Percentiles rank a stretch among this genome's conserved stretches.
These are phyloP conservation scores for Nyctanthes arbortristis DNA, from an alignment of 257 asterid genomes.

Conservation along the genomic window DNA sequence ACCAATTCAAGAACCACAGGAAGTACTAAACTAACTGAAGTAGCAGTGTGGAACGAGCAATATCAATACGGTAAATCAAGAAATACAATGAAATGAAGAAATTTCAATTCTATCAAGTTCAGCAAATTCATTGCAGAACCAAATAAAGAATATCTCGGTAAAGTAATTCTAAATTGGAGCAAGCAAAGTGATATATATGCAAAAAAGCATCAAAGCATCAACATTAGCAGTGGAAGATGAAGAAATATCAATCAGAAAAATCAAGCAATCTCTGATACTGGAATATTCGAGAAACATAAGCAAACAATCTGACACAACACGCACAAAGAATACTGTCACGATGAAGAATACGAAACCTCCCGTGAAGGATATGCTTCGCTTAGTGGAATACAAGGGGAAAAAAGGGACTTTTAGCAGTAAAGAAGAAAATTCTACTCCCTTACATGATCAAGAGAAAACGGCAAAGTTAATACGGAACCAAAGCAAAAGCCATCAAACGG, in stretches of 20 bases:
- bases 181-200: neutral
- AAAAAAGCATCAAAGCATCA: neutral
- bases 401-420: conserved; percentile 27
- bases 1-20: too few relatives aligned
- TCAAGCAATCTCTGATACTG: conserved; percentile 25
- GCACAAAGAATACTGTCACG: conserved; percentile 45
- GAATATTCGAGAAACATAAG: conserved; percentile 24
- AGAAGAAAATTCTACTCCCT: conserved; percentile 23
- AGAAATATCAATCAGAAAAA: neutral
- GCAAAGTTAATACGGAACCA: conserved; percentile 11
- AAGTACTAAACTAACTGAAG: neutral
- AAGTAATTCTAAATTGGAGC: neutral
- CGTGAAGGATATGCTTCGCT: conserved; percentile 48
- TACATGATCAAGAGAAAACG: conserved; percentile 26
- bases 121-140: conserved; percentile 1
- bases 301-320: conserved; percentile 24
- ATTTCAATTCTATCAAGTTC: conserved; percentile 15
- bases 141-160: conserved; percentile 24
- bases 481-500: conserved; percentile 3
- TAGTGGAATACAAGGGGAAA: conserved; percentile 34
- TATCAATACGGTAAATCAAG: too few relatives aligned
- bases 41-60: neutral
- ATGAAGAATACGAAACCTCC: conserved; percentile 52
- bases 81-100: too few relatives aligned
- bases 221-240: neutral